Base-by-base conservation (phyloP, 2,329 filamentous ascomycete genomes). In the Leptographium wingfieldii region DNA sequence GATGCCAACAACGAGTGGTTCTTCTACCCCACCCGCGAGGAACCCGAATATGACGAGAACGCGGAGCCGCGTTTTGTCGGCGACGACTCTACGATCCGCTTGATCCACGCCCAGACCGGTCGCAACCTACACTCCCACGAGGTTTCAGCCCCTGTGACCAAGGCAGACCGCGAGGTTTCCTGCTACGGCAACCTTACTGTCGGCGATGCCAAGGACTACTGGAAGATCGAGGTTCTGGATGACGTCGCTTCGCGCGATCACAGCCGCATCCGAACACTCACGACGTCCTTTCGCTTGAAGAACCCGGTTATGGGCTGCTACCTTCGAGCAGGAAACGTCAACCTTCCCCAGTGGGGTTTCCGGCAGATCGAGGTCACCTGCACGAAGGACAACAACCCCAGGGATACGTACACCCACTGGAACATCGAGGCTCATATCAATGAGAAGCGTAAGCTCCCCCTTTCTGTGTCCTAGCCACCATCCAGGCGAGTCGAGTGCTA, bases 1-100 rank as follows among this genome's bases (percentile, higher is more conserved):
- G 94, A 99, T 78, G 82, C 92, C 72, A 99, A 99, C 82, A 99
- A 99, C 72, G 94, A 99, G 73, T 99, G 94, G 94, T 96, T 95
- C 76, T 92, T 99, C 75, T 96, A 96, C 73, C 94, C 94, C 31
- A 96, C 92, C 76, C 89, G 95, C 64, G 74, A 79, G 59, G 83
- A 95, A 61, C 74, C 80, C 29, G 86, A 88, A 22, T 96, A 85
- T 69, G 80, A 92, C 67, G 74, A 83, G 5, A 84, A 89, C 62
- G 84, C 77, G n/a, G 80, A 84, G 61, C 83, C 87, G 43, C 78
- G 90, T 63, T 95, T 86, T 69, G 83, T 96, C 66, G 85, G 82
- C 19, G 85, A 99, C 70, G 85, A 86, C 63, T 82, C 88, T 68
- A 76, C 83, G 61, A 83, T 99, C 67, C 92, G 94, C 66, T 78